Evolutionary conservation across 208 protist genomes (phyloP), one percentile per base, ranked within the genome.

Genomic region (Novymonas esmeraldas): DNA sequence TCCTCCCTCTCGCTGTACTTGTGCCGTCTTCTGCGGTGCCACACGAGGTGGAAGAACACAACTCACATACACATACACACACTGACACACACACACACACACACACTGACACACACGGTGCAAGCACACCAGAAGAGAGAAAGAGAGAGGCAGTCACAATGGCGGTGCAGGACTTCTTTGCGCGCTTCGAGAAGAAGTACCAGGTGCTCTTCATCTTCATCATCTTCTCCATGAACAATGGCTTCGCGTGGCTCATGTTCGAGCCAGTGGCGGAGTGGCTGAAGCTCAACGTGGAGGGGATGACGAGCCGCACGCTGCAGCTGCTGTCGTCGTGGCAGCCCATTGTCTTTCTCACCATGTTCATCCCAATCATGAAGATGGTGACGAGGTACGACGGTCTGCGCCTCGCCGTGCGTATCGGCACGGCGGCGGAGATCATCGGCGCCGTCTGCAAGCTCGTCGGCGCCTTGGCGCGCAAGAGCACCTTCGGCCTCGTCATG

Each of bases 221-320:
- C 45, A 57, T 93, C 7, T 93, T 95, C 61, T 84, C 87, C 6
- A 81, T 88, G 22, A 93, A 95, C 70, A 93, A 95, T 82, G 90
- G 90, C 7, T 95, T 93, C 54, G 82, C 87, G 1, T 95, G 90
- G 87, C 76, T 95, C 34, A 91, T 93, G 87, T 95, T 95, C 74
- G 90, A 93, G 74, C 90, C 90, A 6, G 85, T 95, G 22, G 84
- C 84, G 6, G 78, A 76, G 28, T 85, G 79, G 77, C 78, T 93
- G 24, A 80, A 92, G 72, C 54, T 66, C 28, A 86, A 88, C 51
- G 70, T 95, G 3, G 48, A 79, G n/a, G 87, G 87, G 16, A 67
- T 95, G 50, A 61, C 64, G 20, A 79, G 63, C 73, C 52, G 42
- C 20, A 69, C 87, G 64, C 65, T 95, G 60, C 73, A 88, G 71